Evolutionary conservation across 495 filamentous ascomycete genomes (phyloP).

Genomic region (Aspergillus affinis): DNA sequence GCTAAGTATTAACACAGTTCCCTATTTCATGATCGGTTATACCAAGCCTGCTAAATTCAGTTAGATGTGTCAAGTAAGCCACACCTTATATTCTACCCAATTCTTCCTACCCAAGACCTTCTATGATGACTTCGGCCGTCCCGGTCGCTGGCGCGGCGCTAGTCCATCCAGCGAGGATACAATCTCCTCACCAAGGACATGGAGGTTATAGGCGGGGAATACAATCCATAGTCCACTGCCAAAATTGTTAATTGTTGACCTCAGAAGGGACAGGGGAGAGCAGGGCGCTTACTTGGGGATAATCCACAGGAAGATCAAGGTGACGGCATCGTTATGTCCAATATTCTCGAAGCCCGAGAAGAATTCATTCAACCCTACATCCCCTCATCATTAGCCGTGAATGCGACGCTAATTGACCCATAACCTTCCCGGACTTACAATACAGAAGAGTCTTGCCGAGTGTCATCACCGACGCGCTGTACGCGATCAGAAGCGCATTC

Average conservation of each 20-base stretch:
- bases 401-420: neutral
- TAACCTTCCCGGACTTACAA: conserved; percentile 51
- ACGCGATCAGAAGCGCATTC: conserved; percentile 65
- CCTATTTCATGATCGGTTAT: too few relatives aligned
- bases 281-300: conserved; percentile 69
- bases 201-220: conserved; percentile 68
- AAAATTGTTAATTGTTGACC: conserved; percentile 9
- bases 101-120: neutral
- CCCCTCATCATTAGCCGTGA: conserved; percentile 9
- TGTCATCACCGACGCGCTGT: conserved; percentile 73
- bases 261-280: conserved; percentile 2
- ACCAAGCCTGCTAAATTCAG: too few relatives aligned
- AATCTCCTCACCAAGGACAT: conserved; percentile 68
- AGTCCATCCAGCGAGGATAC: conserved; percentile 61
- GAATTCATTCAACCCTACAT: conserved; percentile 70
- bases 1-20: too few relatives aligned
- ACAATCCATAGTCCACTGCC: conserved; percentile 76
- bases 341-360: conserved; percentile 78
- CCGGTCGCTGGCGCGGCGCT: conserved; percentile 30
- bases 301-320: conserved; percentile 68
- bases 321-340: conserved; percentile 63
- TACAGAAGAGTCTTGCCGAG: conserved; percentile 86
- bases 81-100: neutral
- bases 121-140: conserved; percentile 34
- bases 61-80: too few relatives aligned